A percentile compares a stretch with the other conserved stretches of the same genome.
Evolutionary conservation across 306 rosid genomes (phyloP).

Genomic region (Acmispon strigosus): DNA sequence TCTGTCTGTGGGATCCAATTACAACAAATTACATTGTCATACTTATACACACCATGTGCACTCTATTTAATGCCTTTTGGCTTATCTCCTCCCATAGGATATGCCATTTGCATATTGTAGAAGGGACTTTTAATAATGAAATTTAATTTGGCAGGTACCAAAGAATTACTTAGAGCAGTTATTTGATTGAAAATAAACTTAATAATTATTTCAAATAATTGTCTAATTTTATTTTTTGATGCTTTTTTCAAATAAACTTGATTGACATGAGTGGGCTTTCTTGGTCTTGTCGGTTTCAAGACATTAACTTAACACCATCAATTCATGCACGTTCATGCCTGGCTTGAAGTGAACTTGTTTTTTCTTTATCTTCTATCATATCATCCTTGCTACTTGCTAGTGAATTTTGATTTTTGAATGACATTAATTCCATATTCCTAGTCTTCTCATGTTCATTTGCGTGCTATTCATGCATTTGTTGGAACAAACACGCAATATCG

Average conservation of each 20-base stretch:
- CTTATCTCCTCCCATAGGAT: not conserved
- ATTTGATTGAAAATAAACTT: too few relatives aligned
- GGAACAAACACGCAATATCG: not conserved
- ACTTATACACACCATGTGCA: constrained; percentile 28
- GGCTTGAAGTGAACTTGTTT: not conserved
- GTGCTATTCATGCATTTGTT: not conserved
- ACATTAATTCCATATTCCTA: too few relatives aligned
- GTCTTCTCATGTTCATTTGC: not conserved
- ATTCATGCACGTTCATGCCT: not conserved
- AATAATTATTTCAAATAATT: too few relatives aligned
- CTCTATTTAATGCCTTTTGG: constrained; percentile 18
- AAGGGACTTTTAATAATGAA: not conserved
- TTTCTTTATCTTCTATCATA: not conserved
- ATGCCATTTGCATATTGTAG: constrained; percentile 2
- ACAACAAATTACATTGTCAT: constrained; percentile 10
- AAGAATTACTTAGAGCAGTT: not conserved
- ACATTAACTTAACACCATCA: not conserved
- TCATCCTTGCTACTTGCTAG: not conserved
- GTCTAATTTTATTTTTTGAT: too few relatives aligned
- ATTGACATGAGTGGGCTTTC: constrained; percentile 5
- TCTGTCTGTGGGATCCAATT: constrained; percentile 22
- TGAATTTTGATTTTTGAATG: not conserved
- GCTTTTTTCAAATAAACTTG: not conserved
- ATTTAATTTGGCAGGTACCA: not conserved
- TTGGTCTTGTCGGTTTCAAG: not conserved